phyloP scores from a whole-genome alignment of 768 basidiomycete genomes.

The Termitomyces sp. region DNA sequence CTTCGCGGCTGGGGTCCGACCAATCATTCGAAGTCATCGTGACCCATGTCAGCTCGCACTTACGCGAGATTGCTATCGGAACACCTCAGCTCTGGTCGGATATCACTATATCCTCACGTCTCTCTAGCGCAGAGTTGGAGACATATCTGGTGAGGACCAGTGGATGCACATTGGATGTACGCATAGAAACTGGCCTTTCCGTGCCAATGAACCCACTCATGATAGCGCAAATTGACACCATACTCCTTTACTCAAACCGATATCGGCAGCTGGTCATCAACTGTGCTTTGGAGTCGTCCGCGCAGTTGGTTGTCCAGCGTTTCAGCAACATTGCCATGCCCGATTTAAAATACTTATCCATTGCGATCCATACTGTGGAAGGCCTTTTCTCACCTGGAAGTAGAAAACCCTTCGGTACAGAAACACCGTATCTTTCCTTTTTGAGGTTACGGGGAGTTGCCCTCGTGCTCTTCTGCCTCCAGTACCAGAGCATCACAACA shows the following conservation, averaged over 20 bases:
- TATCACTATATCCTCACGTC: conserved; percentile 22
- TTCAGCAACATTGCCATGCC: conserved; percentile 26
- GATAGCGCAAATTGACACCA: conserved; percentile 21
- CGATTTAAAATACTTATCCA: conserved; percentile 30
- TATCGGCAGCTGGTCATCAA: conserved; percentile 31
- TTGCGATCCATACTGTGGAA: conserved; percentile 28
- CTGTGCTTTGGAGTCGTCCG: conserved; percentile 19
- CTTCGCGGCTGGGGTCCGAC: neutral
- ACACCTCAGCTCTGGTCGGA: conserved; percentile 35
- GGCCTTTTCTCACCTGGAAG: conserved; percentile 12
- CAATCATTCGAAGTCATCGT: conserved; percentile 30
- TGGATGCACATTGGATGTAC: conserved; percentile 24
- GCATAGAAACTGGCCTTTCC: conserved; percentile 18
- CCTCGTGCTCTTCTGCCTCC: conserved; percentile 33
- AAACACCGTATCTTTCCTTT: conserved; percentile 26
- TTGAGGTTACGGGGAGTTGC: conserved; percentile 40
- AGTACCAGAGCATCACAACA: conserved; percentile 28
- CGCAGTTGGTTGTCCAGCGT: conserved; percentile 21
- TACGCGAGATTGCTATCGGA: conserved; percentile 31
- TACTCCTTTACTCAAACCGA: conserved; percentile 26
- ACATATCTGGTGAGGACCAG: conserved; percentile 30
- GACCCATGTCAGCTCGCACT: conserved; percentile 32
- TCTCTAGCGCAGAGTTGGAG: conserved; percentile 15
- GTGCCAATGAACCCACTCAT: conserved; percentile 7
- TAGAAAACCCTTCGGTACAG: conserved; percentile 21